These are phyloP conservation scores for Aspergillus sclerotioniger DNA, from an alignment of 495 filamentous ascomycete species.

Conservation along the genomic window DNA sequence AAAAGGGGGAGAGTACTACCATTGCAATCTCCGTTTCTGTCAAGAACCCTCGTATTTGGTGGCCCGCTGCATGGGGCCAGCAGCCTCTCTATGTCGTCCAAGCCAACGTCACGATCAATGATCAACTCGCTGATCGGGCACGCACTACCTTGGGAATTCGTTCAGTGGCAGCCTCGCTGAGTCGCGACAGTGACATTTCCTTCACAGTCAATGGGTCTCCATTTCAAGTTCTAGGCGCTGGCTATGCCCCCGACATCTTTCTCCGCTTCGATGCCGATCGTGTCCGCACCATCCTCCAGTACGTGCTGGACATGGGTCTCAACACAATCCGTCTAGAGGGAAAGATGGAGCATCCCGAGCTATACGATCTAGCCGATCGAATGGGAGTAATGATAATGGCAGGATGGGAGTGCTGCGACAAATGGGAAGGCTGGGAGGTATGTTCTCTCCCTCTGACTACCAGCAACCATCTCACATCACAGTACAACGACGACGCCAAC, in stretches of 20 bases:
- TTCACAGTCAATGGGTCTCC: constrained; percentile 56
- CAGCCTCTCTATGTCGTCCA: constrained; percentile 66
- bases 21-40: constrained; percentile 40
- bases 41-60: constrained; percentile 67
- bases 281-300: constrained; percentile 44
- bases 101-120: constrained; percentile 31
- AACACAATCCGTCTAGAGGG: constrained; percentile 65
- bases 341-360: constrained; percentile 60
- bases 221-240: constrained; percentile 60
- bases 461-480: not conserved
- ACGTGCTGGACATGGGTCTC: constrained; percentile 57
- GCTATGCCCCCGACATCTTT: constrained; percentile 62
- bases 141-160: constrained; percentile 54
- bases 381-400: constrained; percentile 61
- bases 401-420: constrained; percentile 69
- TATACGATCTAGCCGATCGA: constrained; percentile 57
- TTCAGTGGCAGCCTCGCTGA: constrained; percentile 49
- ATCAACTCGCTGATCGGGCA: constrained; percentile 39
- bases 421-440: constrained; percentile 64
- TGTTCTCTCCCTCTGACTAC: no score
- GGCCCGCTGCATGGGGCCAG: constrained; percentile 69
- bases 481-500: constrained; percentile 55
- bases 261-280: constrained; percentile 50
- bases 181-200: constrained; percentile 50
- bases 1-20: constrained; percentile 35